Evolutionary conservation across 306 rosid genomes (phyloP), one percentile per base, ranked within the genome.

Genomic region (Dalbergia oliveri): DNA sequence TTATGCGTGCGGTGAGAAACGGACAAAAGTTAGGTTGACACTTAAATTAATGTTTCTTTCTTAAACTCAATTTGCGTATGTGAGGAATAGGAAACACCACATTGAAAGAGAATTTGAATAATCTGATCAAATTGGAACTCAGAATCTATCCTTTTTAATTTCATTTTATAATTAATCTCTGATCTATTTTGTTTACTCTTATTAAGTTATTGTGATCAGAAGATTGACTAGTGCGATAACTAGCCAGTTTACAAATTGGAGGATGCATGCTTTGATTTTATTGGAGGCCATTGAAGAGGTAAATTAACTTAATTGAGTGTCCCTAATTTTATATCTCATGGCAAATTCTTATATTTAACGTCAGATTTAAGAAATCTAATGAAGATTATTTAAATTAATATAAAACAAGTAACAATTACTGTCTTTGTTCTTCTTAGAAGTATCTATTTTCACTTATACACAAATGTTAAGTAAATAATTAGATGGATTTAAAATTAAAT

Each of bases 31-130:
- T 78, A n/a, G 84, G 88, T 70, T 78, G 82, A 77, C 41, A 21
- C 82, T 57, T 63, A 64, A 70, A 39, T 50, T 75, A 45, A 51
- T 61, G 41, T 16, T 80, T 69, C 5, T 26, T 62, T 69, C 5
- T 26, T 62, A 72, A 81, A 53, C 53, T 76, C 85, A 73, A 81
- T 65, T 69, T 75, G 80, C 81, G 9, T 87, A 45, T 79, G 66
- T 57, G 83, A 79, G 75, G 84, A 79, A 78, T 50, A 82, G 83
- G 75, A 77, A 71, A 85, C 71, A 16, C 84, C 84, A 87, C 84
- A 77, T 66, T 69, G 79, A 80, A 73, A 73, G 69, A 76, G 91
- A 91, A 91, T 85, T 82, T 91, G 90, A 84, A 88, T 85, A 83
- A 86, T 86, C 66, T 62, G 45, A 79, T 82, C 89, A 86, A 74